Percentiles rank a stretch among this genome's conserved stretches.
These are phyloP conservation scores for Heterobasidion occidentale DNA, from an alignment of 1,284 basidiomycete species.

Conservation along the genomic window DNA sequence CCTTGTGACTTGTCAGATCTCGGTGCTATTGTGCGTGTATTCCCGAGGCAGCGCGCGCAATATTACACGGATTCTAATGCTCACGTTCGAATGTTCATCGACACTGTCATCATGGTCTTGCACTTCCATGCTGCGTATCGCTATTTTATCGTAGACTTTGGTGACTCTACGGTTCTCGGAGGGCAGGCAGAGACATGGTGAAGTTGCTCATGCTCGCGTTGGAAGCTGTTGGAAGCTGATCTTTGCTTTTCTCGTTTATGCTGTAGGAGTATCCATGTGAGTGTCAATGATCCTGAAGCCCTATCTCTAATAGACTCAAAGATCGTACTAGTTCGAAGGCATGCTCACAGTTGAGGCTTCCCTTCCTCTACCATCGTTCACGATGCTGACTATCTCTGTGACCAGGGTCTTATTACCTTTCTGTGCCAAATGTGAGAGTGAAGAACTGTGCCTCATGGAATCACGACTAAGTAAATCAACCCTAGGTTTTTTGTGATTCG, in stretches of 20 bases:
- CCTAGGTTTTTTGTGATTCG: background rate
- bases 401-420: background rate
- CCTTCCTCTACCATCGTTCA: background rate
- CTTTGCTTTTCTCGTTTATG: background rate
- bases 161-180: background rate
- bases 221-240: background rate
- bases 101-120: background rate
- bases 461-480: background rate
- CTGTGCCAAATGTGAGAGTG: background rate
- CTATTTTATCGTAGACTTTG: background rate
- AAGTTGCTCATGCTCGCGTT: background rate
- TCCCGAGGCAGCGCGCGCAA: too few relatives aligned
- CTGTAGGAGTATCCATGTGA: background rate
- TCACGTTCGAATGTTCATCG: background rate
- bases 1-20: background rate
- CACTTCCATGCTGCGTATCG: background rate
- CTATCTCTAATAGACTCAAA: background rate
- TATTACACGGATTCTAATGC: background rate
- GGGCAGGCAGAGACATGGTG: background rate
- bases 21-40: background rate
- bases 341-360: background rate
- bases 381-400: background rate
- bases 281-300: background rate
- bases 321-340: background rate
- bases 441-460: background rate